A percentile compares a stretch with the other conserved stretches of the same genome.
These are phyloP conservation scores for Eucalyptus tenuipes DNA, from an alignment of 345 rosid species.

Conservation along the genomic window DNA sequence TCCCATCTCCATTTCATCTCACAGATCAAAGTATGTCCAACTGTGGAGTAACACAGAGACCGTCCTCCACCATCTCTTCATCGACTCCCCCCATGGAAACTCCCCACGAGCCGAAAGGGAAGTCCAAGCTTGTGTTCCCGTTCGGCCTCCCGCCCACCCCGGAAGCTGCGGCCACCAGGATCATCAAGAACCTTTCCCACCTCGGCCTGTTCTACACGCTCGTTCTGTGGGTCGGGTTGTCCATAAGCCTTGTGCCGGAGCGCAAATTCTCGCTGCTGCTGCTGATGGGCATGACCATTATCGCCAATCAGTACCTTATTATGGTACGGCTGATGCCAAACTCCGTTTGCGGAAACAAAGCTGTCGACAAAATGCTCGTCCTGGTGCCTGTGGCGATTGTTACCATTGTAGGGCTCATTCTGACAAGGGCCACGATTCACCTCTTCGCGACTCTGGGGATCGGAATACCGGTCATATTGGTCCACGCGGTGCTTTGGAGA, in stretches of 20 bases:
- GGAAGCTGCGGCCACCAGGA: slow-evolving; percentile 1
- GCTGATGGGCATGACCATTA: background rate
- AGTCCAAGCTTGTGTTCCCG: background rate
- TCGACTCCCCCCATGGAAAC: background rate
- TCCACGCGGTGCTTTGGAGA: slow-evolving; percentile 12
- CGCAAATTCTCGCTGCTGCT: slow-evolving; percentile 1
- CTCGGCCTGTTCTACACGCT: slow-evolving; percentile 9
- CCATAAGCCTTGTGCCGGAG: slow-evolving; percentile 7
- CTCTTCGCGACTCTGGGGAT: slow-evolving; percentile 1
- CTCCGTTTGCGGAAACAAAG: background rate
- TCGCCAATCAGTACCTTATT: background rate
- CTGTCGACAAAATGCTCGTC: background rate
- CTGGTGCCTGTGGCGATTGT: background rate
- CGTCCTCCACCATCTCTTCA: background rate
- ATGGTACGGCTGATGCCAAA: background rate
- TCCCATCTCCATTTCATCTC: background rate
- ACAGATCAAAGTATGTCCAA: background rate
- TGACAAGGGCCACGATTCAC: background rate
- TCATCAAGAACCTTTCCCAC: background rate
- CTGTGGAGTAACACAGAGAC: background rate
- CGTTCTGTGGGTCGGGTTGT: slow-evolving; percentile 3
- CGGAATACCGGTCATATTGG: background rate
- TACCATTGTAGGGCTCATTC: background rate
- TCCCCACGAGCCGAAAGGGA: background rate
- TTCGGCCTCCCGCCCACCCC: background rate